phyloP scores from a whole-genome alignment of 164 flowering plant species.

The Taxillus chinensis region DNA sequence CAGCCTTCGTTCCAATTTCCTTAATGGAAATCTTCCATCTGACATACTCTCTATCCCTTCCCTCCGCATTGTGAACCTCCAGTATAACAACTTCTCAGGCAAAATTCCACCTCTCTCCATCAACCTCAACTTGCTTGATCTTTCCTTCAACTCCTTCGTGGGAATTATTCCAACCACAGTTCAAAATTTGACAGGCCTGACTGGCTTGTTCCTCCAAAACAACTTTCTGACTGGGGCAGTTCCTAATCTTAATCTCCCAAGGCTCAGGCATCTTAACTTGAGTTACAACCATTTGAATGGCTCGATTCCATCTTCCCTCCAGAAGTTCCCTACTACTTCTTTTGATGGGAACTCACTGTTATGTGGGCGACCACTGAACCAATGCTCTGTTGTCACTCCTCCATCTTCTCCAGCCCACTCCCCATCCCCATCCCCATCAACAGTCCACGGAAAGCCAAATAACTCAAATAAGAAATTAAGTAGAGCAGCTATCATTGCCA shows the following conservation, averaged over 20 bases:
- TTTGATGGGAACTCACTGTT: slow-evolving; percentile 50
- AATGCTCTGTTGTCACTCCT: slow-evolving; percentile 36
- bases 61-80: slow-evolving; percentile 53
- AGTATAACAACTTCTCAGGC: slow-evolving; percentile 75
- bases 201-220: slow-evolving; percentile 39
- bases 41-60: slow-evolving; percentile 67
- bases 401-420: slow-evolving; percentile 32
- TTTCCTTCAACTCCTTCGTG: slow-evolving; percentile 63
- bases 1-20: slow-evolving; percentile 74
- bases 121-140: slow-evolving; percentile 47
- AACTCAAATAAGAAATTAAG: slow-evolving; percentile 29
- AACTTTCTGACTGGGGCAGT: slow-evolving; percentile 49
- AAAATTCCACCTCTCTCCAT: slow-evolving; percentile 46
- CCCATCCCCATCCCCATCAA: slow-evolving; percentile 18
- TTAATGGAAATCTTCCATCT: slow-evolving; percentile 59
- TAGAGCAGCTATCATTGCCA: slow-evolving; percentile 38
- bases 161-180: slow-evolving; percentile 59
- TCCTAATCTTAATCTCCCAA: slow-evolving; percentile 36
- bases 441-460: slow-evolving; percentile 11
- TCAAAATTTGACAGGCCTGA: slow-evolving; percentile 41
- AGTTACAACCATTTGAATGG: slow-evolving; percentile 56
- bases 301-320: slow-evolving; percentile 44
- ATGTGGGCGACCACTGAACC: slow-evolving; percentile 60
- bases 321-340: slow-evolving; percentile 38
- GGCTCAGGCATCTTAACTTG: slow-evolving; percentile 40